Base-by-base conservation (phyloP, 2,329 filamentous ascomycete species). In the Talaromyces marneffei region DNA sequence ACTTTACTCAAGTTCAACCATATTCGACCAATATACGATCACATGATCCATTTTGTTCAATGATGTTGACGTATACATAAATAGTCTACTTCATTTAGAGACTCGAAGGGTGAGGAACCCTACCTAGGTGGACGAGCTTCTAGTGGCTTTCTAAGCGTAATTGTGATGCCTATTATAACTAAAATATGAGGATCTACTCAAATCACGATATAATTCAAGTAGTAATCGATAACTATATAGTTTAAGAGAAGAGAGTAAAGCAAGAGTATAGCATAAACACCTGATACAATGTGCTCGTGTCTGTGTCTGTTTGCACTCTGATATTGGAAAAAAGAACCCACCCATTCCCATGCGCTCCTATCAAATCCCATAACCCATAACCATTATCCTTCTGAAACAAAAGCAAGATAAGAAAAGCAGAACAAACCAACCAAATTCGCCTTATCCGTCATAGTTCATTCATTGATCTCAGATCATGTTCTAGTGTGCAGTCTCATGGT, bases 401-500 rank as follows among this genome's bases (percentile, higher is more conserved):
- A 14, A 40, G 48, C 48, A 60, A 42, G 25, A 29, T 23, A 53
- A 40, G 39, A 40, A 29, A 31, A 57, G 23, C n/a, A 57, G 25
- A n/a, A 12, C 35, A 18, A 58, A 31, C 14, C 33, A 60, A 60
- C 39, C 48, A 33, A 35, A 55, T 63, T 63, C 59, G 42, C 59
- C 44, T 31, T 53, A 52, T 54, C 59, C 42, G 23, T 42, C 31
- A 54, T 57, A 50, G n/a, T n/a, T 53, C 55, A 23, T 61, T 12
- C 18, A 23, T 55, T 25, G 33, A 55, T 40, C 40, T 27, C 6
- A 50, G n/a, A 35, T 33, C 39, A 33, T 27, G 31, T 27, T 50
- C 48, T 50, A 29, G 27, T 44, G 27, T 33, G n/a, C 18, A 39
- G n/a, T 52, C 29, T 57, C 37, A 53, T 37, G 27, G 54, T 46